Evolutionary conservation across 2,329 filamentous ascomycete genomes (phyloP).

Genomic region (Trichoderma sp.): DNA sequence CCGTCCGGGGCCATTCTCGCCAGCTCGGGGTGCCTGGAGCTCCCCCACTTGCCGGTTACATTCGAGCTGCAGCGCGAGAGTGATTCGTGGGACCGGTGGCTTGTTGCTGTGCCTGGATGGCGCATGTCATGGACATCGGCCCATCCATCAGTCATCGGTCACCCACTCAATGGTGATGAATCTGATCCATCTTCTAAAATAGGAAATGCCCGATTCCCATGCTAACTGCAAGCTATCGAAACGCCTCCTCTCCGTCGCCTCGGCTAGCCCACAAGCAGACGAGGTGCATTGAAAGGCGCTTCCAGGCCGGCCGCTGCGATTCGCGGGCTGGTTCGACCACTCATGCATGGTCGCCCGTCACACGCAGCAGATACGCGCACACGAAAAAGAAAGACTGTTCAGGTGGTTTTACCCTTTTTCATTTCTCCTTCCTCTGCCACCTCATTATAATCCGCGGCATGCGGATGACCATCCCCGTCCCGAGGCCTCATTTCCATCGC

Average conservation of each 20-base stretch:
- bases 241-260: background rate
- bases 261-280: conserved; percentile 3
- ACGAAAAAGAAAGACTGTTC: no score
- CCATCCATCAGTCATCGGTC: background rate
- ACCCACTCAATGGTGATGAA: background rate
- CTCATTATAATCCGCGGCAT: conserved; percentile 10
- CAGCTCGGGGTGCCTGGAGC: background rate
- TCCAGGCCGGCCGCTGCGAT: background rate
- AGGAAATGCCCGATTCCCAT: conserved; percentile 25
- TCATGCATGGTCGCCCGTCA: background rate
- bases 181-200: conserved; percentile 19
- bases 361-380: background rate
- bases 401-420: no score
- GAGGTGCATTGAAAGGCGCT: background rate
- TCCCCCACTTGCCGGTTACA: conserved; percentile 4
- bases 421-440: background rate
- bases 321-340: background rate
- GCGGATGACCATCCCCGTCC: conserved; percentile 7
- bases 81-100: background rate
- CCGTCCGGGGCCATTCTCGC: conserved; percentile 5
- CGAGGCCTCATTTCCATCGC: conserved; percentile 10
- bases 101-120: conserved; percentile 7
- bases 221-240: conserved; percentile 23
- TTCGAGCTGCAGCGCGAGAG: background rate
- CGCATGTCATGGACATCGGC: no score